Conservation (phyloP, 2,329 filamentous ascomycete genomes). For the Colletotrichum sp. region DNA sequence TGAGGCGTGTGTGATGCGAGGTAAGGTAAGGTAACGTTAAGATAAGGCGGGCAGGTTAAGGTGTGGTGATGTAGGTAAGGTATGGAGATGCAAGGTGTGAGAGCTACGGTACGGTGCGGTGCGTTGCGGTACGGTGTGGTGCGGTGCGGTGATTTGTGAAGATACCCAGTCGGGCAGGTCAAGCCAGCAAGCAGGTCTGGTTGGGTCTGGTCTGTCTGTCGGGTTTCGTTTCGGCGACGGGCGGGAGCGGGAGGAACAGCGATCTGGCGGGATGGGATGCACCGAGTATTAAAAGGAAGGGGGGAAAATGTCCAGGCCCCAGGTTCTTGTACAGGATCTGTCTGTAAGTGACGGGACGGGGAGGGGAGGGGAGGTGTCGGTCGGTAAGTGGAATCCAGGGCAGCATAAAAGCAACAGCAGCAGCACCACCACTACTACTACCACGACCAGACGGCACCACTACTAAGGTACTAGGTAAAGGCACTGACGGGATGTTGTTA, state of each 20-base stretch:
- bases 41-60: neutral
- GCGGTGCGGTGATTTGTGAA: neutral
- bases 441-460: neutral
- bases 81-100: neutral
- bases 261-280: conserved; percentile 17
- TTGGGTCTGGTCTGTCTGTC: conserved; percentile 7
- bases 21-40: neutral
- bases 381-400: neutral
- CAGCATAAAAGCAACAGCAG: neutral
- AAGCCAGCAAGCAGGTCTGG: neutral
- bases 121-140: neutral
- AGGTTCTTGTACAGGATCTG: neutral
- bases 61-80: neutral
- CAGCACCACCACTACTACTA: neutral
- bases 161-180: neutral
- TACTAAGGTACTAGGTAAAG: neutral
- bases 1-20: neutral
- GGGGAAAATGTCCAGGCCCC: neutral
- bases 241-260: conserved; percentile 22
- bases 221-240: conserved; percentile 18
- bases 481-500: neutral
- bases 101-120: neutral
- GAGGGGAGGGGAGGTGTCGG: neutral
- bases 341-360: neutral
- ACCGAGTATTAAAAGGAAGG: conserved; percentile 2